Conservation (phyloP, 768 basidiomycete species). For the Myochromella boudieri region DNA sequence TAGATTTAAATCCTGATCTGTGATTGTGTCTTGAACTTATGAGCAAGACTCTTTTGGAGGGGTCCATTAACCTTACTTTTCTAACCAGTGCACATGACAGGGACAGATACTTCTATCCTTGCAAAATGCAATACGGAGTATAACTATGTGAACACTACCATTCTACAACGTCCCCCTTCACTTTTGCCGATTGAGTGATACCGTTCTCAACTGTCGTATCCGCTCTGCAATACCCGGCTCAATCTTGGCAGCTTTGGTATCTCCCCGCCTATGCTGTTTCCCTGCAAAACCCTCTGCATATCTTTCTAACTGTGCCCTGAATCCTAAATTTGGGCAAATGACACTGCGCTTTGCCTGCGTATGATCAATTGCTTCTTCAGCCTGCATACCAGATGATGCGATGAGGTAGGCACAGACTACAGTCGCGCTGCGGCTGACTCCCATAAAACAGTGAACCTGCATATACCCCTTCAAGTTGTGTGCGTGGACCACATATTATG, state of each 20-base stretch:
- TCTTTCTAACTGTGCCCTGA: conserved; percentile 54
- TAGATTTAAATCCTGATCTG: conserved; percentile 84
- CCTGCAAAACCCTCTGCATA: conserved; percentile 32
- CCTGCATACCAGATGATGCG: conserved; percentile 50
- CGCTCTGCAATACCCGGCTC: conserved; percentile 26
- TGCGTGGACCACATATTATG: not conserved
- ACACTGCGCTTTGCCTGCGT: conserved; percentile 58
- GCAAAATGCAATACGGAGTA: too few species aligned
- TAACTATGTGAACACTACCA: too few species aligned
- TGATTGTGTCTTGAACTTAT: conserved; percentile 20
- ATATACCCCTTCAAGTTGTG: not conserved
- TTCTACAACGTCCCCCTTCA: too few species aligned
- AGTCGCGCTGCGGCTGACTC: conserved; percentile 74
- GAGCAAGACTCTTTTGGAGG: not conserved
- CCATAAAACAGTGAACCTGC: conserved; percentile 78
- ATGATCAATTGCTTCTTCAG: conserved; percentile 52
- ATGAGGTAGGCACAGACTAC: conserved; percentile 74
- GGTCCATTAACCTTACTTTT: too few species aligned
- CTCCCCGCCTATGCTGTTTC: conserved; percentile 2
- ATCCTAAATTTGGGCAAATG: conserved; percentile 66
- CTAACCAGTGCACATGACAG: too few species aligned
- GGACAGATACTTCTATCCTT: too few species aligned
- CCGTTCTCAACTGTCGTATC: conserved; percentile 27
- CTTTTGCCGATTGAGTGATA: too few species aligned
- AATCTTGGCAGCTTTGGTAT: conserved; percentile 14